phyloP scores from a whole-genome alignment of 148 eudicot species.

The Cornus controversa region DNA sequence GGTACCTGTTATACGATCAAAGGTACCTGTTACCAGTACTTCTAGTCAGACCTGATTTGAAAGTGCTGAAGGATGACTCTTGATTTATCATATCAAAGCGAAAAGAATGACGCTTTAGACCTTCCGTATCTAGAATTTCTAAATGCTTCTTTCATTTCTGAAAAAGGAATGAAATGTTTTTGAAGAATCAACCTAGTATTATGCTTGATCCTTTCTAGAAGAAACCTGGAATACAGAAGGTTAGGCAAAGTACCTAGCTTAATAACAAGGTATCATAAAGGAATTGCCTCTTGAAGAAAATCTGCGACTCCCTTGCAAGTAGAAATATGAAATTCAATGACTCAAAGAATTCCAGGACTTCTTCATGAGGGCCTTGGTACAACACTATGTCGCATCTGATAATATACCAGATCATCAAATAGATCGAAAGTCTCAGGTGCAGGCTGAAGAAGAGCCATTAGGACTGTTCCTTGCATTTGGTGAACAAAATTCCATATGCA shows the following conservation, averaged over 20 bases:
- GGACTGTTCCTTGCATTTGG: slow-evolving; percentile 76
- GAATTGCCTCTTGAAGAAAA: slow-evolving; percentile 16
- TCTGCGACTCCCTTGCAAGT: slow-evolving; percentile 84
- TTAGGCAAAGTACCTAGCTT: not conserved
- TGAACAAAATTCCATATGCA: slow-evolving; percentile 71
- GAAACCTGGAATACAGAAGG: not conserved
- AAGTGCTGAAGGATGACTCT: not conserved
- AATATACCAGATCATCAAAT: slow-evolving; percentile 76
- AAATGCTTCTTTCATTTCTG: not conserved
- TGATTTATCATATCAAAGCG: not conserved
- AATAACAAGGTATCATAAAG: not conserved
- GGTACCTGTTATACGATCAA: too few relatives aligned
- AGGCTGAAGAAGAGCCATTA: slow-evolving; percentile 96
- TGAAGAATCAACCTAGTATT: not conserved
- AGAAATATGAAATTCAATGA: slow-evolving; percentile 70
- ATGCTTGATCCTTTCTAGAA: not conserved
- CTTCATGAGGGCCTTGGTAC: slow-evolving; percentile 73
- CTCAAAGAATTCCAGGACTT: slow-evolving; percentile 71
- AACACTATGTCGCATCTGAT: slow-evolving; percentile 72
- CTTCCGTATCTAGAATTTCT: not conserved
- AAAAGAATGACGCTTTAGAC: not conserved
- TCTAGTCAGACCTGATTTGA: not conserved
- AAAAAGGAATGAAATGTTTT: not conserved
- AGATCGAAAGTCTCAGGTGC: slow-evolving; percentile 91
- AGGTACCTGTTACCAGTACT: too few relatives aligned